Evolutionary conservation across 306 rosid genomes (phyloP).

Genomic region (Rosa multiflora): DNA sequence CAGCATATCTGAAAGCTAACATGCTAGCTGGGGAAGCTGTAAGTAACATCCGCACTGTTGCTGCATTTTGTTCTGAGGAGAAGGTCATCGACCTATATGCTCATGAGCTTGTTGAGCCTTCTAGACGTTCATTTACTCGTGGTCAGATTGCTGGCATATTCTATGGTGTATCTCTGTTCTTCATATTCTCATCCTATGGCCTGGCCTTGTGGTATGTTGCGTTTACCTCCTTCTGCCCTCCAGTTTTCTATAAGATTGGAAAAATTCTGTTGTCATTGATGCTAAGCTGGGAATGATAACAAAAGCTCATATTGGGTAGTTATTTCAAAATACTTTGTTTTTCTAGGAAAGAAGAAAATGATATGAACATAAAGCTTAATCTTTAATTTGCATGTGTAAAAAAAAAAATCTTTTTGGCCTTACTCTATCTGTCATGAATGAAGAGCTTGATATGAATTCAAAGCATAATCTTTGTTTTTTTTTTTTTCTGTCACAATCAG

Average conservation of each 20-base stretch:
- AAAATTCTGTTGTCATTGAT: neutral
- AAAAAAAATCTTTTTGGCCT: neutral
- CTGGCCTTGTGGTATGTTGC: constrained; percentile 83
- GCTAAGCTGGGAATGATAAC: neutral
- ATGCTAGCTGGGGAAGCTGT: constrained; percentile 98
- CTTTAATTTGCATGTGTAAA: neutral
- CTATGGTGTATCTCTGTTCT: constrained; percentile 87
- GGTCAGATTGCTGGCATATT: constrained; percentile 94
- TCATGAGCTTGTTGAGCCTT: constrained; percentile 77
- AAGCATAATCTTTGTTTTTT: constrained; percentile 14
- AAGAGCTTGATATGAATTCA: neutral
- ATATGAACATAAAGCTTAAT: neutral
- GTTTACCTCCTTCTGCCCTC: constrained; percentile 10
- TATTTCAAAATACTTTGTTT: neutral
- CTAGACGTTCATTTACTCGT: constrained; percentile 65
- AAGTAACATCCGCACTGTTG: constrained; percentile 87
- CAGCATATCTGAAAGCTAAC: constrained; percentile 89
- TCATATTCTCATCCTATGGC: constrained; percentile 94
- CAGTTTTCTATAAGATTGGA: neutral
- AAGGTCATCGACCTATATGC: constrained; percentile 75
- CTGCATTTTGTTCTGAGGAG: constrained; percentile 93
- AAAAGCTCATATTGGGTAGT: neutral
- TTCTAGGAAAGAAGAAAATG: neutral
- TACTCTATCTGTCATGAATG: neutral
- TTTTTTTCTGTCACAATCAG: constrained; percentile 36